Base-by-base conservation (phyloP, 306 rosid species). In the Abrus precatorius region DNA sequence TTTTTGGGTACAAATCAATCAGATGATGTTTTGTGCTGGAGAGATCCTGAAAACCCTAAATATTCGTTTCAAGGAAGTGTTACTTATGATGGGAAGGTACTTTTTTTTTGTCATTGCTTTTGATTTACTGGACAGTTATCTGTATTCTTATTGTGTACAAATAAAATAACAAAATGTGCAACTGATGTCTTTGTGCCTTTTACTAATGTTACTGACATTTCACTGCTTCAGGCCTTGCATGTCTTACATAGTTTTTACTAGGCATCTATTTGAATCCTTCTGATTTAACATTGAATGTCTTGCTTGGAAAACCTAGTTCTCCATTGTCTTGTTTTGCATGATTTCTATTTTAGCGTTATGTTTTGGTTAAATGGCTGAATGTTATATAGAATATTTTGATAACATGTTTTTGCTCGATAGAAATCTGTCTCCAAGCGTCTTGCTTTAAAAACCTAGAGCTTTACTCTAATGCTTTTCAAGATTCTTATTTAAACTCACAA, bases 1-100 rank as follows among this genome's bases (percentile, higher is more conserved):
- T 84, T 89, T 69, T 77, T 95, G 92, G 99, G 98, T 20, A 87
- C 88, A 5, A 89, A 95, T 85, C 99, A 95, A 77, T 90, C 91
- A 0, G 87, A 87, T 73, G 99, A 95, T 88, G 78, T 95, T 69
- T 85, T 95, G 84, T 91, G 98, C 77, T 95, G 98, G 98, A 91
- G 55, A 86, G 98, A 95, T 85, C 76, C 82, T 80, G 92, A 89
- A 75, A 92, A 95, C 76, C 97, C 99, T 13, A 91, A 91, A 81
- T 84, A 88, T 87, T 0, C 30, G 66, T 88, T 93, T 82, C 88
- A 72, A 34, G 94, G 89, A 12, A 7, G 63, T 79, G 93, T 93
- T 77, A 95, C 98, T 34, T 85, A 86, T 0, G 99, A 95, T 79
- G 99, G 99, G 75, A 93, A 90, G 97, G 99, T 91, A 81, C 69